Conservation (phyloP, 345 rosid species). For the Nasturtium officinale region DNA sequence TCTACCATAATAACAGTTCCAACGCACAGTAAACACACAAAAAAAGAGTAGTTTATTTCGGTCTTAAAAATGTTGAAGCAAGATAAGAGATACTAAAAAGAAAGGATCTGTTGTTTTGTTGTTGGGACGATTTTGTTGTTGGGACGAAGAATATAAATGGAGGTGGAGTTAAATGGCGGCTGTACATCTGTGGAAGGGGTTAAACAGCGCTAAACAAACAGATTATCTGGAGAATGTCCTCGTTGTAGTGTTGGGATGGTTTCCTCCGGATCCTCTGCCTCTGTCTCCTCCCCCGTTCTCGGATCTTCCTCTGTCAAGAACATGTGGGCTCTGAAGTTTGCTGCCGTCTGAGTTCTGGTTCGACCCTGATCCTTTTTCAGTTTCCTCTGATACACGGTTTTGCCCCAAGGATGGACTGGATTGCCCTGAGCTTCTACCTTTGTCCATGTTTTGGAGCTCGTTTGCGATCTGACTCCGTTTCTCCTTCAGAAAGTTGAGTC, state of each 20-base stretch:
- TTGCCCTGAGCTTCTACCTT: constrained; percentile 39
- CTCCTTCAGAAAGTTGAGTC: constrained; percentile 87
- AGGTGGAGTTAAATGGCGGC: constrained; percentile 31
- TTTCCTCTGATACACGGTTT: constrained; percentile 18
- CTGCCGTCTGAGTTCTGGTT: constrained; percentile 9
- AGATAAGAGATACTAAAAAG: constrained; percentile 28
- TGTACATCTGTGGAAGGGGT: constrained; percentile 37
- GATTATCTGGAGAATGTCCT: constrained; percentile 50
- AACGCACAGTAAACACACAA: constrained; percentile 19
- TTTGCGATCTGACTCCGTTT: constrained; percentile 64
- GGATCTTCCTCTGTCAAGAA: constrained; percentile 49
- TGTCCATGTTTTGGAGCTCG: constrained; percentile 66
- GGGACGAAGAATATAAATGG: constrained; percentile 14
- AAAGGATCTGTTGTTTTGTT: constrained; percentile 45
- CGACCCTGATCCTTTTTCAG: constrained; percentile 31
- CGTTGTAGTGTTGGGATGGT: constrained; percentile 30
- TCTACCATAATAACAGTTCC: constrained; percentile 33
- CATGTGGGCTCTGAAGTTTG: constrained; percentile 32
- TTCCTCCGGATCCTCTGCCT: constrained; percentile 45
- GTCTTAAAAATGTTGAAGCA: constrained; percentile 12
- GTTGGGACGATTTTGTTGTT: constrained; percentile 23
- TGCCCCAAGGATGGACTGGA: constrained; percentile 25
- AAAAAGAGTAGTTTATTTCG: constrained; percentile 5
- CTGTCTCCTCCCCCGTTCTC: constrained; percentile 52
- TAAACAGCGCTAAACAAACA: constrained; percentile 18